These are phyloP conservation scores for Angomonas ambiguus DNA, from an alignment of 208 protist species.

Conservation along the genomic window DNA sequence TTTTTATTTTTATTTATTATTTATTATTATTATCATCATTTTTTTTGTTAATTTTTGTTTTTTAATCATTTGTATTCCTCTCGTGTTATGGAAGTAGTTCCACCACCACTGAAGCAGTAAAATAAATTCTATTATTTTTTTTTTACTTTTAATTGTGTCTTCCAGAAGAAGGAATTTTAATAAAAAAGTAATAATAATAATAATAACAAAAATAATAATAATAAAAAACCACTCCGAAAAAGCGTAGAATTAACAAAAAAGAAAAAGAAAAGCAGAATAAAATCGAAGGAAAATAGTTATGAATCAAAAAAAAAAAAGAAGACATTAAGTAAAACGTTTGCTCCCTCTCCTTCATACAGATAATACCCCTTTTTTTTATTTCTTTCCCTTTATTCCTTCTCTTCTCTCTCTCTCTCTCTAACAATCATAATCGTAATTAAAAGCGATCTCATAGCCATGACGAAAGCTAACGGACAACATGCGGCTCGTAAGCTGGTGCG, in stretches of 20 bases:
- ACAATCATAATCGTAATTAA: not conserved
- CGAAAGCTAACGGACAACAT: slow-evolving; percentile 97
- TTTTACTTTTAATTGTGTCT: no score
- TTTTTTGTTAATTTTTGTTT: not conserved
- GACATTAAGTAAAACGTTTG: no score
- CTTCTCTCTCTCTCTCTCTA: slow-evolving; percentile 6
- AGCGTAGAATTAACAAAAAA: no score
- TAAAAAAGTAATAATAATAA: no score
- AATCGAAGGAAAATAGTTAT: not conserved
- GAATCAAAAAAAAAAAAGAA: slow-evolving; percentile 7
- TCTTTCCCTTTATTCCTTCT: slow-evolving; percentile 3
- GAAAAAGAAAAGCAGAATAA: not conserved
- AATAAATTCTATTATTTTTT: not conserved
- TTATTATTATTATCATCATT: not conserved
- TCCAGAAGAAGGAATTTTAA: no score
- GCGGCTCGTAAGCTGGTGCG: slow-evolving; percentile 96
- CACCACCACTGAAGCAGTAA: no score
- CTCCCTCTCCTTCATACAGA: not conserved
- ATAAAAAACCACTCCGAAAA: no score
- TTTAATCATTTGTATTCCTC: no score
- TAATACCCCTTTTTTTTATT: slow-evolving; percentile 1
- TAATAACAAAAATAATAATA: no score
- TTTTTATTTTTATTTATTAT: not conserved
- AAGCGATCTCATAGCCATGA: slow-evolving; percentile 44
- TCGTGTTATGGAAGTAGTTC: no score